phyloP scores from a whole-genome alignment of 2,329 filamentous ascomycete species.

The Epicoccum nigrum region DNA sequence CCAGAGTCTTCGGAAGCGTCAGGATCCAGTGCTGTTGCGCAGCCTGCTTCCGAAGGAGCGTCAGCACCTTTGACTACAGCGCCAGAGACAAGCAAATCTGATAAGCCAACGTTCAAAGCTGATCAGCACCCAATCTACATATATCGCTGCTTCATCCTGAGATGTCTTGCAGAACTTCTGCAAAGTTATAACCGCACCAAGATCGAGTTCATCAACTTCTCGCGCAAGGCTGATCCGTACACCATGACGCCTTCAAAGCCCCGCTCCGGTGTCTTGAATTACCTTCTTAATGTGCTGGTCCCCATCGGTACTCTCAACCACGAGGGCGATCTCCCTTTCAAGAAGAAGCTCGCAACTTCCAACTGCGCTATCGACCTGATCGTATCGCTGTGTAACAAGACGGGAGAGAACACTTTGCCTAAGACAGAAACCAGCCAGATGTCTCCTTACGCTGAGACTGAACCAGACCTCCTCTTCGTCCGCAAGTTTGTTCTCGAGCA shows the following conservation, averaged over 20 bases:
- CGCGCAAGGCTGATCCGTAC: slow-evolving; percentile 83
- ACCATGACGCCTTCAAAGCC: slow-evolving; percentile 91
- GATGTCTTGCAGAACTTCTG: slow-evolving; percentile 87
- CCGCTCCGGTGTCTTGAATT: slow-evolving; percentile 89
- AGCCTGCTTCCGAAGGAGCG: slow-evolving; percentile 16
- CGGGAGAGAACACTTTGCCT: slow-evolving; percentile 73
- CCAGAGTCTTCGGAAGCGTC: slow-evolving; percentile 24
- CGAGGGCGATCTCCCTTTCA: slow-evolving; percentile 74
- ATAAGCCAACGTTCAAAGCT: slow-evolving; percentile 81
- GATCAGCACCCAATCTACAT: slow-evolving; percentile 96
- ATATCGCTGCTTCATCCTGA: slow-evolving; percentile 92
- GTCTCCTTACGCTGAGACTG: slow-evolving; percentile 67
- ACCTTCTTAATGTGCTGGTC: slow-evolving; percentile 81
- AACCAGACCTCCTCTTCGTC: slow-evolving; percentile 86
- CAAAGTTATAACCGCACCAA: slow-evolving; percentile 94
- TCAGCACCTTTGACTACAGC: slow-evolving; percentile 16
- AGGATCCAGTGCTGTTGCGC: neutral
- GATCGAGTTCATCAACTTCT: slow-evolving; percentile 99
- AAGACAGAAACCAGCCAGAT: slow-evolving; percentile 45
- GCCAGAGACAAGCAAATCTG: slow-evolving; percentile 49
- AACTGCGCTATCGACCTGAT: slow-evolving; percentile 85
- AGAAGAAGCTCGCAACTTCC: slow-evolving; percentile 86
- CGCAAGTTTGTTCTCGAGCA: slow-evolving; percentile 95
- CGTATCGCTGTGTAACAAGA: slow-evolving; percentile 86
- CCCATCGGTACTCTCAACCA: slow-evolving; percentile 70